Evolutionary conservation across 768 basidiomycete genomes (phyloP).

Genomic region (Hypholoma fasciculare): DNA sequence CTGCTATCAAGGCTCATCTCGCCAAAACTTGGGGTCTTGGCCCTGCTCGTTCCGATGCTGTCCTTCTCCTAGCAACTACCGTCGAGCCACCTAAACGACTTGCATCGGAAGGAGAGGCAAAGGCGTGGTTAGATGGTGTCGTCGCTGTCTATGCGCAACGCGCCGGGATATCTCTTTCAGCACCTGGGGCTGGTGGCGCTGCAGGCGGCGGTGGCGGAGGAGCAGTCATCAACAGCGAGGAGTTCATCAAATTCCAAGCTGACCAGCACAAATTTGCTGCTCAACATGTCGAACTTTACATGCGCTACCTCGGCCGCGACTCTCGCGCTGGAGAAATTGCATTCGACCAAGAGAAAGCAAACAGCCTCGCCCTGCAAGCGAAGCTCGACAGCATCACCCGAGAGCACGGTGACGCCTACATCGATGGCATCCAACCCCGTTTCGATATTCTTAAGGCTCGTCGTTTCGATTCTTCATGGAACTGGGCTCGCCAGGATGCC

Average conservation of each 20-base stretch:
- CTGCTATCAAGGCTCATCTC: conserved; percentile 86
- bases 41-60: conserved; percentile 82
- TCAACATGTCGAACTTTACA: conserved; percentile 94
- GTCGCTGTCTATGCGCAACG: conserved; percentile 86
- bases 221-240: conserved; percentile 94
- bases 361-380: conserved; percentile 69
- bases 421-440: conserved; percentile 92
- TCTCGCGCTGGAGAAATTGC: conserved; percentile 90
- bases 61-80: conserved; percentile 87
- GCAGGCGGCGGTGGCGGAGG: conserved; percentile 70
- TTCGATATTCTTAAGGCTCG: conserved; percentile 97
- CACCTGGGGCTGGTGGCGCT: conserved; percentile 62
- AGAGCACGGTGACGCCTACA: conserved; percentile 93
- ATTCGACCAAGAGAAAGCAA: conserved; percentile 84
- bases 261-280: conserved; percentile 91
- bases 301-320: conserved; percentile 95
- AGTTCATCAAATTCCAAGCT: conserved; percentile 94
- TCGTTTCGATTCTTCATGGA: conserved; percentile 99
- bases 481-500: conserved; percentile 98
- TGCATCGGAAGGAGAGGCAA: conserved; percentile 87
- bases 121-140: conserved; percentile 88
- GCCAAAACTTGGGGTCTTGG: conserved; percentile 97
- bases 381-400: conserved; percentile 84
- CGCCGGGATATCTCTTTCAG: conserved; percentile 80
- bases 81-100: conserved; percentile 95